These are phyloP conservation scores for Epichloe festucae DNA, from an alignment of 2,329 filamentous ascomycete species.

Conservation along the genomic window DNA sequence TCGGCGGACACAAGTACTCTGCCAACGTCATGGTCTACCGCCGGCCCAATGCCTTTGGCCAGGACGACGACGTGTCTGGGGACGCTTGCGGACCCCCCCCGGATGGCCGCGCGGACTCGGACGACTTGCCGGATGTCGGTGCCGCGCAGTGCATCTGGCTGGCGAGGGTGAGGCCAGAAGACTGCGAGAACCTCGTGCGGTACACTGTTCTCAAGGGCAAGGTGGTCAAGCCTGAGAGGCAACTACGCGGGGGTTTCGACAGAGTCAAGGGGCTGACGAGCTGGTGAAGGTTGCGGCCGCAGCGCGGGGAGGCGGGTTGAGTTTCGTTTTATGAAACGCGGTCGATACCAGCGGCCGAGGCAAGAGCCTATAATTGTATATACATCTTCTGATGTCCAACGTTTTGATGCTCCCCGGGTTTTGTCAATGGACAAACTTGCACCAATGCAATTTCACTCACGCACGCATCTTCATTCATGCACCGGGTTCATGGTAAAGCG, in stretches of 20 bases:
- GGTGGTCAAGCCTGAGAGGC: conserved; percentile 75
- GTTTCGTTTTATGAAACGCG: not conserved
- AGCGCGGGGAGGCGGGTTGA: no score
- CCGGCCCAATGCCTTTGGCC: conserved; percentile 42
- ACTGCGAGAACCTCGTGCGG: conserved; percentile 82
- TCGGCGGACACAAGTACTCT: conserved; percentile 91
- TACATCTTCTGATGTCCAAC: no score
- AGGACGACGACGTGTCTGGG: conserved; percentile 27
- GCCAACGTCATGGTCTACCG: conserved; percentile 93
- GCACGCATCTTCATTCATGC: no score
- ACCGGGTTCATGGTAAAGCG: no score
- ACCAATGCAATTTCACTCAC: no score
- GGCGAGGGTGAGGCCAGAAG: conserved; percentile 69
- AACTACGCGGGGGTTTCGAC: conserved; percentile 86
- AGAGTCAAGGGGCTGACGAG: conserved; percentile 66
- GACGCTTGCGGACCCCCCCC: conserved; percentile 15
- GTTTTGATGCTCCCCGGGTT: no score
- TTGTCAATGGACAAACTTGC: no score
- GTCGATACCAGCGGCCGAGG: no score
- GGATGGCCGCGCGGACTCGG: conserved; percentile 13
- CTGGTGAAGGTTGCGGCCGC: conserved; percentile 67
- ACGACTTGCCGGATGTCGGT: conserved; percentile 32
- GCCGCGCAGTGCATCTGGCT: conserved; percentile 90
- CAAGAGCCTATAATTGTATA: no score
- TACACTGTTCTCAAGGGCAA: conserved; percentile 90